Percentiles rank a stretch among this genome's conserved stretches.
Conservation (phyloP, 2,329 filamentous ascomycete species). For the Sarocladium oryzae region DNA sequence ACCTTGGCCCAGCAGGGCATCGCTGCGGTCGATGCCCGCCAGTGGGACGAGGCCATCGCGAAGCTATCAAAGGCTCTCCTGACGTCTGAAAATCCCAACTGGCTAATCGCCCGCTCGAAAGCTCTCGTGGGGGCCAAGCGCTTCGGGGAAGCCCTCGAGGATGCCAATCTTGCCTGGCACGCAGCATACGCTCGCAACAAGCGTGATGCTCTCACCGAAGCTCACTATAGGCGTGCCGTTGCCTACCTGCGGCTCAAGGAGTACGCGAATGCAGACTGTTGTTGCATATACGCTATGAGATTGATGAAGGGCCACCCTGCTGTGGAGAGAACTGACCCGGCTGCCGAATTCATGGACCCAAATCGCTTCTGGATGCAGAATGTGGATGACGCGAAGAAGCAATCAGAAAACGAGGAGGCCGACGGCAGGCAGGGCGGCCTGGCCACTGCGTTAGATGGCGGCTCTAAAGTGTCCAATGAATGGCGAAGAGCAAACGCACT, state of each 20-base stretch:
- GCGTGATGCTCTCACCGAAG: slow-evolving; percentile 69
- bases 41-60: slow-evolving; percentile 62
- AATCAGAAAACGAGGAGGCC: slow-evolving; percentile 19
- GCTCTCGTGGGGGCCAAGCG: slow-evolving; percentile 63
- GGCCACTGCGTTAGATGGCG: background rate
- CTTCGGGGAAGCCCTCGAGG: slow-evolving; percentile 58
- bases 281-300: slow-evolving; percentile 54
- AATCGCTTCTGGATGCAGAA: slow-evolving; percentile 42
- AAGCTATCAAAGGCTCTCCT: slow-evolving; percentile 63
- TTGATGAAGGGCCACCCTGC: slow-evolving; percentile 26
- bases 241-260: slow-evolving; percentile 62
- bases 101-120: slow-evolving; percentile 76
- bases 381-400: slow-evolving; percentile 20
- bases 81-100: slow-evolving; percentile 61
- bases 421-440: background rate
- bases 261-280: slow-evolving; percentile 68
- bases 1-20: slow-evolving; percentile 55
- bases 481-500: slow-evolving; percentile 38
- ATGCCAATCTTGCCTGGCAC: slow-evolving; percentile 61
- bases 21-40: slow-evolving; percentile 51
- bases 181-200: slow-evolving; percentile 61
- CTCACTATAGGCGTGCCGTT: slow-evolving; percentile 74
- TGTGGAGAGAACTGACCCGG: slow-evolving; percentile 26
- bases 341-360: slow-evolving; percentile 28
- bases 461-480: slow-evolving; percentile 13